Evolutionary conservation across 2,329 filamentous ascomycete species (phyloP), one percentile per base, ranked within the genome.

Genomic region (Penicillium sp.): DNA sequence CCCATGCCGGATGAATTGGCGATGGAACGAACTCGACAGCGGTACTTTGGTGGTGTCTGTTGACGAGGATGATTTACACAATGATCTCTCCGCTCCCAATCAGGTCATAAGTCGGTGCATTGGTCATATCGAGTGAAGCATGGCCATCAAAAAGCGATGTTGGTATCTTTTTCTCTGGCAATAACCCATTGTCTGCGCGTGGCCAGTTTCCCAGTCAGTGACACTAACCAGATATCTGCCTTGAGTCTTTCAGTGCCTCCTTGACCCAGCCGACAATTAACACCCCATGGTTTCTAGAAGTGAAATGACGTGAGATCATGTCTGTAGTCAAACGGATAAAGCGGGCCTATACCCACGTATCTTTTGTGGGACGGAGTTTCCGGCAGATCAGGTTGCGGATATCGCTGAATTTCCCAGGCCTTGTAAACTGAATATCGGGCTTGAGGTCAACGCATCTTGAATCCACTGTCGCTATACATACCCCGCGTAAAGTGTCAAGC

Each of bases 261-360:
- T 75, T 72, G 3, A 81, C 75, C 80, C 79, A 83, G 0, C 29
- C 63, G 15, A 75, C 64, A n/a, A 79, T 71, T 17, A 79, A 64
- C 11, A 74, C 75, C 76, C 75, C 79, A 53, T 79, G 76, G 61
- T 78, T 79, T 29, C 74, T 79, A 50, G 35, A 45, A 21, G 21
- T 21, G 21, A 21, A 21, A 21, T 21, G 21, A 21, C 2, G 21
- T 21, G 21, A 21, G 21, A 21, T 21, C 21, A 21, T 21, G 1
- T 2, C 21, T 2, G 21, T 21, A 21, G 21, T 21, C 21, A 21
- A 21, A 21, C 21, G 21, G 21, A 21, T 21, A 21, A 21, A 21
- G 21, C 21, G 21, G 21, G 21, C 21, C 21, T 21, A 21, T 2
- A 2, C 21, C 21, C 21, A 21, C 21, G 2, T n/a, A n/a, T n/a